Evolutionary conservation across 2,329 filamentous ascomycete species (phyloP).

Genomic region (Calonectria fujianensis): DNA sequence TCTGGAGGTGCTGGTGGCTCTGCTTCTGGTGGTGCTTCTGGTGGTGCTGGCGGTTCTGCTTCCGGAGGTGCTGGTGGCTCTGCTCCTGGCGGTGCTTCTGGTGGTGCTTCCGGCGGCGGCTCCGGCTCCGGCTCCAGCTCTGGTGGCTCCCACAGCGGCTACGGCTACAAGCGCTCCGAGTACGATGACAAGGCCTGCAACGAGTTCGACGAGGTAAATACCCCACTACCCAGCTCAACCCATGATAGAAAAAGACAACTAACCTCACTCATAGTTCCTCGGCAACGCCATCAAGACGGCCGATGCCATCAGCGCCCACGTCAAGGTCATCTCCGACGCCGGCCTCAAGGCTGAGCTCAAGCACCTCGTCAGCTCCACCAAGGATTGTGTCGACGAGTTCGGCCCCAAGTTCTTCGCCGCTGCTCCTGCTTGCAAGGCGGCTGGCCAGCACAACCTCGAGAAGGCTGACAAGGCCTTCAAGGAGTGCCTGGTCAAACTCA

Average conservation of each 20-base stretch:
- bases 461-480: constrained; percentile 20
- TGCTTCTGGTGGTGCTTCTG: neutral
- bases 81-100: neutral
- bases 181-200: constrained; percentile 14
- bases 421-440: constrained; percentile 21
- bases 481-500: constrained; percentile 5
- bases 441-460: constrained; percentile 19
- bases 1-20: neutral
- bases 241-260: neutral
- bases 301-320: constrained; percentile 19
- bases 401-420: constrained; percentile 10
- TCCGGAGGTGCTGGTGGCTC: neutral
- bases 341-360: constrained; percentile 24
- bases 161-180: constrained; percentile 20
- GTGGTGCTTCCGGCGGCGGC: neutral
- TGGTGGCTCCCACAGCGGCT: constrained; percentile 8
- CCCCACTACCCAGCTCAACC: neutral
- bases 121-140: neutral
- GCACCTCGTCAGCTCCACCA: constrained; percentile 13
- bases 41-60: neutral
- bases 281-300: constrained; percentile 21
- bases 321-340: constrained; percentile 23
- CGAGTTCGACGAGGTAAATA: constrained; percentile 23
- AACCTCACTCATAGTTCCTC: constrained; percentile 9
- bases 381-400: constrained; percentile 20